phyloP scores from a whole-genome alignment of 345 rosid species.

The Ailanthus altissimus region DNA sequence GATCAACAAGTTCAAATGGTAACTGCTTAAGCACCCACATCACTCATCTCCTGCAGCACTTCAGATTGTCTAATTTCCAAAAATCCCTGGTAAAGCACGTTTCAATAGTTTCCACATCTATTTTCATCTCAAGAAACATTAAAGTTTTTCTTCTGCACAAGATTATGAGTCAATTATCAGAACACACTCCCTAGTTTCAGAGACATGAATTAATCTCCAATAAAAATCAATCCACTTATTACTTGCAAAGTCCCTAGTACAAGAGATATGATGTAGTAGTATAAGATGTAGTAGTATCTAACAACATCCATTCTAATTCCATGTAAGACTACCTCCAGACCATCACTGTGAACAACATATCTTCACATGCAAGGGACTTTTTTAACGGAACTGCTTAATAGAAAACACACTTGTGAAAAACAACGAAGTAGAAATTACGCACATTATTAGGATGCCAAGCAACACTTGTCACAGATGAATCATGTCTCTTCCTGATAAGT shows the following conservation, averaged over 20 bases:
- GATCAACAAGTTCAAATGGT: background rate
- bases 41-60: background rate
- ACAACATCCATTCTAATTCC: background rate
- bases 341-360: background rate
- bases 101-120: background rate
- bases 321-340: background rate
- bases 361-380: background rate
- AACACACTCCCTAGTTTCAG: background rate
- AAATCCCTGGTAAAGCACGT: background rate
- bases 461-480: conserved; percentile 89
- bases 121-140: background rate
- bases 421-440: conserved; percentile 26
- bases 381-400: background rate
- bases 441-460: conserved; percentile 99
- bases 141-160: background rate
- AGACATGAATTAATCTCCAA: background rate
- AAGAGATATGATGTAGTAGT: background rate
- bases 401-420: background rate
- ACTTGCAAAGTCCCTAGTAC: background rate
- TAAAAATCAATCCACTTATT: background rate
- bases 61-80: background rate
- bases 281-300: too few species aligned
- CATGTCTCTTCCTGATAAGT: conserved; percentile 86
- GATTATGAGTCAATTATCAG: background rate
- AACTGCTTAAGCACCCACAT: background rate